These are phyloP conservation scores for Filobasidium floriforme DNA, from an alignment of 768 basidiomycete species.

Conservation along the genomic window DNA sequence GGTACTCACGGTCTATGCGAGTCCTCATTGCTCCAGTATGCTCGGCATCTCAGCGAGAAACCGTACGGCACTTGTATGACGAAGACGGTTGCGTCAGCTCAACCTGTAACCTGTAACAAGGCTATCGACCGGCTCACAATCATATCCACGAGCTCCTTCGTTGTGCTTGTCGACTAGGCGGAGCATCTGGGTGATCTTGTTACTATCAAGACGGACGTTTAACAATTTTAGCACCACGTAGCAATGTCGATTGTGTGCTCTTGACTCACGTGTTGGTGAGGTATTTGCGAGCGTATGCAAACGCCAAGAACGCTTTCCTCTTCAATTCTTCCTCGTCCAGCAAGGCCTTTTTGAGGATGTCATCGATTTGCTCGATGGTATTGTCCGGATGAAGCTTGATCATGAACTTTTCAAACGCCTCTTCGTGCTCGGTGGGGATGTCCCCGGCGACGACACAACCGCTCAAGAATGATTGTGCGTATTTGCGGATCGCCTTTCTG, in stretches of 20 bases:
- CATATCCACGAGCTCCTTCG: slow-evolving; percentile 33
- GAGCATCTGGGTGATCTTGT: slow-evolving; percentile 24
- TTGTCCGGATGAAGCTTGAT: slow-evolving; percentile 35
- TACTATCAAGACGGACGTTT: slow-evolving; percentile 1
- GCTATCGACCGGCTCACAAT: slow-evolving; percentile 26
- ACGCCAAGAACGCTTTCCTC: slow-evolving; percentile 38
- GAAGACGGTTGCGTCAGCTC: no score
- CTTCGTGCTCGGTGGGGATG: slow-evolving; percentile 41
- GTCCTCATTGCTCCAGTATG: slow-evolving; percentile 34
- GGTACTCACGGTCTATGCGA: slow-evolving; percentile 34
- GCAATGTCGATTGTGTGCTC: not conserved
- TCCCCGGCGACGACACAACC: slow-evolving; percentile 42
- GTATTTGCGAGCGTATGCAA: slow-evolving; percentile 36
- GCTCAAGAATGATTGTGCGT: slow-evolving; percentile 37
- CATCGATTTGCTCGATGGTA: slow-evolving; percentile 35
- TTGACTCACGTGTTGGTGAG: slow-evolving; percentile 35
- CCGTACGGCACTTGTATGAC: slow-evolving; percentile 29
- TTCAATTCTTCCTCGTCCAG: slow-evolving; percentile 30
- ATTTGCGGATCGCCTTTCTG: slow-evolving; percentile 42
- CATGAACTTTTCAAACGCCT: slow-evolving; percentile 32
- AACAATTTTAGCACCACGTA: not conserved
- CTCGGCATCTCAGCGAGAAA: slow-evolving; percentile 34
- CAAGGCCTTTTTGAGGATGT: slow-evolving; percentile 28
- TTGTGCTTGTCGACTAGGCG: slow-evolving; percentile 25
- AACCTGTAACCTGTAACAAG: no score